Conservation (phyloP, 164 flowering plant genomes). For the Vitis riparia region DNA sequence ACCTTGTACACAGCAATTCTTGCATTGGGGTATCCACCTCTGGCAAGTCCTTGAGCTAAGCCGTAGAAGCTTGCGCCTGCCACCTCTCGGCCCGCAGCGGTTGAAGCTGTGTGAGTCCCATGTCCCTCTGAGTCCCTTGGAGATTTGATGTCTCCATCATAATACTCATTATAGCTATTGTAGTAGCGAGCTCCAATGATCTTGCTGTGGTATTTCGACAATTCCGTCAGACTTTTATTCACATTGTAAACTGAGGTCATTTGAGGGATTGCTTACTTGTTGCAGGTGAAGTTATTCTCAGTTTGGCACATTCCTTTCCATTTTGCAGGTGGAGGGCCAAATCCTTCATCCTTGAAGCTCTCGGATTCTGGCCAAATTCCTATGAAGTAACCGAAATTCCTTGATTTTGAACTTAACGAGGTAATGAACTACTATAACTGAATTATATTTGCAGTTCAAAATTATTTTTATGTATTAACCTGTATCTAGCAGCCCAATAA, state of each 20-base stretch:
- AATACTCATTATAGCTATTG: slow-evolving; percentile 6
- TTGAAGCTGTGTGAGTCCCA: slow-evolving; percentile 39
- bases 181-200: slow-evolving; percentile 39
- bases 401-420: too few species aligned
- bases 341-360: slow-evolving; percentile 35
- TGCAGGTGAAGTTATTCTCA: slow-evolving; percentile 38
- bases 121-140: slow-evolving; percentile 38
- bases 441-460: too few species aligned
- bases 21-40: slow-evolving; percentile 35
- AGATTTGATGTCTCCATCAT: slow-evolving; percentile 8
- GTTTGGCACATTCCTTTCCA: slow-evolving; percentile 44
- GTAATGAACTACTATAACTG: too few species aligned
- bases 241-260: too few species aligned
- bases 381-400: background rate
- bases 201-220: slow-evolving; percentile 22
- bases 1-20: slow-evolving; percentile 43
- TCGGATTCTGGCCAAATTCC: slow-evolving; percentile 50
- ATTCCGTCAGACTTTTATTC: background rate
- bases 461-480: slow-evolving; percentile 15
- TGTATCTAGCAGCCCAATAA: slow-evolving; percentile 44
- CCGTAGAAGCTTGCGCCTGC: slow-evolving; percentile 30
- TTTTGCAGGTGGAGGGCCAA: slow-evolving; percentile 36
- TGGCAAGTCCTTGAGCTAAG: slow-evolving; percentile 31
- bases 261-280: slow-evolving; percentile 25
- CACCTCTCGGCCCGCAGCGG: slow-evolving; percentile 33